Conservation (phyloP, 495 filamentous ascomycete genomes). For the Daldinia concentrica region DNA sequence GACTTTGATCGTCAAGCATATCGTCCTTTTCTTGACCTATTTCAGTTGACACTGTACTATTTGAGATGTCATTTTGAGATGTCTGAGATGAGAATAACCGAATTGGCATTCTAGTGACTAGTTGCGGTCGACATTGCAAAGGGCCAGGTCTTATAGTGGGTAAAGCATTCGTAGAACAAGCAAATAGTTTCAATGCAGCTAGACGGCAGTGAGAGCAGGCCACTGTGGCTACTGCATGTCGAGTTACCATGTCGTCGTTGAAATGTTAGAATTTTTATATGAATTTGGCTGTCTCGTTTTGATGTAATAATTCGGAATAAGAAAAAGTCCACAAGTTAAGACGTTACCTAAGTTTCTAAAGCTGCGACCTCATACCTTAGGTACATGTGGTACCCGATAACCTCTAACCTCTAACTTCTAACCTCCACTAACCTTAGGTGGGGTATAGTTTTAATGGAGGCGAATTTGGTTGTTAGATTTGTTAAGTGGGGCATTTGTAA, state of each 20-base stretch:
- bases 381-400: not conserved
- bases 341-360: not conserved
- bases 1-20: not conserved
- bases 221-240: slow-evolving; percentile 32
- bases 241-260: slow-evolving; percentile 31
- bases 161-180: slow-evolving; percentile 25
- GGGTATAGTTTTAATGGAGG: slow-evolving; percentile 13
- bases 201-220: slow-evolving; percentile 46
- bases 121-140: slow-evolving; percentile 16
- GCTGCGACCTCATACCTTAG: too few relatives aligned
- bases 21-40: slow-evolving; percentile 6
- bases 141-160: slow-evolving; percentile 11
- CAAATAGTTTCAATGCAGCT: slow-evolving; percentile 39
- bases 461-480: not conserved
- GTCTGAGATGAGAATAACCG: slow-evolving; percentile 39
- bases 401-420: too few relatives aligned
- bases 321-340: not conserved
- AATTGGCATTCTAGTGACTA: slow-evolving; percentile 9
- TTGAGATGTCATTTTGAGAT: slow-evolving; percentile 10
- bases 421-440: too few relatives aligned
- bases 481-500: not conserved
- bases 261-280: too few relatives aligned
- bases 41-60: not conserved
- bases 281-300: too few relatives aligned
- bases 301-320: not conserved